Evolutionary conservation across 805 yeast species (phyloP).

Genomic region (Pichia manshurica): DNA sequence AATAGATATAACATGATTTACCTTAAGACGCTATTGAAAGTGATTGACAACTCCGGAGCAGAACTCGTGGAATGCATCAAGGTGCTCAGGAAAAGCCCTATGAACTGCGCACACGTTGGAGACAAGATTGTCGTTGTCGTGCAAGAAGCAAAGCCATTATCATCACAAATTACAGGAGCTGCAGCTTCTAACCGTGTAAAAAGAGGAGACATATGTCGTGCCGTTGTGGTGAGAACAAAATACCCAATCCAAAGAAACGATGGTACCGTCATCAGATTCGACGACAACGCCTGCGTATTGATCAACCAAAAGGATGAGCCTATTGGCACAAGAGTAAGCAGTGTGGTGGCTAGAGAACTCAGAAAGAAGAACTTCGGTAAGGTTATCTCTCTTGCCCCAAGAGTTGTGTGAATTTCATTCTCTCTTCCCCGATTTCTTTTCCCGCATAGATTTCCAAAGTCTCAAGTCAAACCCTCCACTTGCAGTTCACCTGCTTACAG

Average conservation of each 20-base stretch:
- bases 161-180: constrained; percentile 64
- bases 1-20: constrained; percentile 58
- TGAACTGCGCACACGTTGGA: constrained; percentile 77
- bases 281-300: constrained; percentile 95
- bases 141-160: constrained; percentile 78
- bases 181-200: constrained; percentile 75
- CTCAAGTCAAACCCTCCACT: too few species aligned
- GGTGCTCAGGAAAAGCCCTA: constrained; percentile 84
- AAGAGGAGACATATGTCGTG: constrained; percentile 93
- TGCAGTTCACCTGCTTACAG: too few species aligned
- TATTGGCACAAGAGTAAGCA: constrained; percentile 84
- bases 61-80: constrained; percentile 93
- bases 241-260: constrained; percentile 67
- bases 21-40: constrained; percentile 80
- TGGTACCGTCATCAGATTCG: constrained; percentile 81
- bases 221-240: constrained; percentile 90
- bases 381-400: constrained; percentile 87
- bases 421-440: too few species aligned
- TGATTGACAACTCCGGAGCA: constrained; percentile 92
- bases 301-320: constrained; percentile 89
- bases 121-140: constrained; percentile 93
- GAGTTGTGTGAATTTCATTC: constrained; percentile 49
- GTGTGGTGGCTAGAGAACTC: constrained; percentile 88
- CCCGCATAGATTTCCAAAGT: too few species aligned
- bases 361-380: constrained; percentile 78